Percentiles rank a stretch among this genome's conserved stretches.
Conservation (phyloP, 805 yeast genomes). For the Lachancea sp. region DNA sequence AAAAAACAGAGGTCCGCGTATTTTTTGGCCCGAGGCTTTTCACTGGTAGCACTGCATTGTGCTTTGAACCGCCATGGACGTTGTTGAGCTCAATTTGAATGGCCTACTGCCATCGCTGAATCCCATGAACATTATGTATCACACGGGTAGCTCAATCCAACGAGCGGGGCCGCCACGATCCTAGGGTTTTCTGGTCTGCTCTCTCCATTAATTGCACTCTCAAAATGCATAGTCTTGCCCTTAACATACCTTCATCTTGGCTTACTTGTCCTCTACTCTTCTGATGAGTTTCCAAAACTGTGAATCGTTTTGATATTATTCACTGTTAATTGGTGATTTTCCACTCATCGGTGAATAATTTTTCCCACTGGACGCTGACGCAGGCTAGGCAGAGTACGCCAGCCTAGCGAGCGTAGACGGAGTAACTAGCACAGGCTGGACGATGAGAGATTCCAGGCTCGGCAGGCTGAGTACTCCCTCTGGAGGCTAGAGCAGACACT, state of each 20-base stretch:
- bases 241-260: conserved; percentile 38
- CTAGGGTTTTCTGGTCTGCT: background rate
- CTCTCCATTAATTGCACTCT: background rate
- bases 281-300: conserved; percentile 3
- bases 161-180: too few relatives aligned
- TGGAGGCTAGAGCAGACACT: too few relatives aligned
- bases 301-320: conserved; percentile 1
- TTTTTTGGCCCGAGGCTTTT: too few relatives aligned
- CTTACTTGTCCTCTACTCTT: conserved; percentile 27
- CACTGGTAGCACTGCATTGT: too few relatives aligned
- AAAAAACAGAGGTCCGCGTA: too few relatives aligned
- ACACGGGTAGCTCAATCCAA: too few relatives aligned
- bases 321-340: background rate
- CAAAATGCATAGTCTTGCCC: background rate
- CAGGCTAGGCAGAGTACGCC: conserved; percentile 3
- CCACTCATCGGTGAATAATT: conserved; percentile 5
- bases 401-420: too few relatives aligned
- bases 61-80: too few relatives aligned
- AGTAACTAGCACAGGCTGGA: background rate
- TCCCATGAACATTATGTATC: too few relatives aligned
- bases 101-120: too few relatives aligned
- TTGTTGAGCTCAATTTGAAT: too few relatives aligned
- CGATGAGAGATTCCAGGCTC: background rate
- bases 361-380: conserved; percentile 1
- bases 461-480: background rate